Evolutionary conservation across 1,284 basidiomycete genomes (phyloP), one percentile per base, ranked within the genome.

Genomic region (Cystobasidiaceae sp.): DNA sequence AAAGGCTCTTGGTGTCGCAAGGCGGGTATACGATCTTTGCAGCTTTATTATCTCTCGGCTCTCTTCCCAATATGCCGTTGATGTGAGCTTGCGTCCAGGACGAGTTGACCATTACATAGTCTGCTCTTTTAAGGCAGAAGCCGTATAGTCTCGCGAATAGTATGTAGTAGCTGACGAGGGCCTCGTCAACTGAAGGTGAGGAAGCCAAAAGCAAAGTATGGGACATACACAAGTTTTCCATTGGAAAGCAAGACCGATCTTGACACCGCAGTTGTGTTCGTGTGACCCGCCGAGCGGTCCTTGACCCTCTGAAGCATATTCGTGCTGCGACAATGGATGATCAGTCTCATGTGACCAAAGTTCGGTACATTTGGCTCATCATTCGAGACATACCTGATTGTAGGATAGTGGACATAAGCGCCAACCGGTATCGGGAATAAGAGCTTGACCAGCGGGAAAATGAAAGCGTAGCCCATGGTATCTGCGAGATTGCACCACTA

Each of bases 391-490:
- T 7, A 76, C 73, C 68, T 91, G 74, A 98, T 94, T 6, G 90
- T 94, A 0, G 94, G 94, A 74, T 97, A 99, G 77, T 99, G 96
- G 3, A 93, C 85, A 74, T 98, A 98, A 23, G 91, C 87, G 2
- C 89, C 93, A 15, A 94, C 82, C 0, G 89, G 86, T 21, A 90
- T 80, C 51, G 45, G 9, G 17, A 70, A 57, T 11, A 76, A 69
- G 4, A 94, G 76, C 4, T 83, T 79, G 2, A 91, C 86, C 13
- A 89, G 78, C 2, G 88, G 90, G 74, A 89, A 93, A 0, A 90
- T 89, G 74, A 97, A 97, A 0, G 91, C 92, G 74, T 96, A 97
- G 25, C 96, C 94, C 93, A 97, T 97, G 0, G 93, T 93, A 75
- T 98, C 93, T 94, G 70, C 21, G 23, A 27, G 15, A 49, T 30